phyloP scores from a whole-genome alignment of 441 rosid genomes.

The Corymbia calophylla region DNA sequence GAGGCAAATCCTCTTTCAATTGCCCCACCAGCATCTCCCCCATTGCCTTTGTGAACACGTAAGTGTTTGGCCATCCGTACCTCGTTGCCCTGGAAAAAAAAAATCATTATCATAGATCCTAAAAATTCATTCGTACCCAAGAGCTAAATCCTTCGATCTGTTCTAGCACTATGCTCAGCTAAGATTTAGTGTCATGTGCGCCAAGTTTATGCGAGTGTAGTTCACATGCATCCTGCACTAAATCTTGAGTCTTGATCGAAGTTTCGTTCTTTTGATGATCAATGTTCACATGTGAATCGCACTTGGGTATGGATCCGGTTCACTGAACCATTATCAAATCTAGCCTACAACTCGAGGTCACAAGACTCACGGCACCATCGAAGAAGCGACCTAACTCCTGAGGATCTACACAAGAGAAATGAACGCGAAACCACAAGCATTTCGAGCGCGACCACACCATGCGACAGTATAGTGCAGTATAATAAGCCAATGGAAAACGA shows the following conservation, averaged over 20 bases:
- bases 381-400: not conserved
- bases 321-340: not conserved
- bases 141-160: not conserved
- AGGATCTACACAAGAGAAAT: not conserved
- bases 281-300: not conserved
- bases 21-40: slow-evolving; percentile 47
- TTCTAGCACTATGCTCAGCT: not conserved
- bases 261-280: not conserved
- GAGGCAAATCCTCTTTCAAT: slow-evolving; percentile 15
- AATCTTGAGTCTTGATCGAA: not conserved
- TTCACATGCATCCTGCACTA: no score
- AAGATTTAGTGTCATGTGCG: no score
- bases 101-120: not conserved
- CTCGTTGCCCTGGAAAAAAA: slow-evolving; percentile 26
- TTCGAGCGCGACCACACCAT: not conserved
- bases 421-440: not conserved
- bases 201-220: no score
- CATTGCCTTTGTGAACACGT: slow-evolving; percentile 63
- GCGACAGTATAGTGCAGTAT: not conserved
- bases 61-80: slow-evolving; percentile 65
- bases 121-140: not conserved
- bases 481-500: not conserved
- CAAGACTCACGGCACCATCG: not conserved
- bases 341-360: not conserved
- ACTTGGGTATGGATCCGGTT: not conserved